Evolutionary conservation across 1,139 yeast genomes (phyloP).

Genomic region (Pneumocystis carinii): DNA sequence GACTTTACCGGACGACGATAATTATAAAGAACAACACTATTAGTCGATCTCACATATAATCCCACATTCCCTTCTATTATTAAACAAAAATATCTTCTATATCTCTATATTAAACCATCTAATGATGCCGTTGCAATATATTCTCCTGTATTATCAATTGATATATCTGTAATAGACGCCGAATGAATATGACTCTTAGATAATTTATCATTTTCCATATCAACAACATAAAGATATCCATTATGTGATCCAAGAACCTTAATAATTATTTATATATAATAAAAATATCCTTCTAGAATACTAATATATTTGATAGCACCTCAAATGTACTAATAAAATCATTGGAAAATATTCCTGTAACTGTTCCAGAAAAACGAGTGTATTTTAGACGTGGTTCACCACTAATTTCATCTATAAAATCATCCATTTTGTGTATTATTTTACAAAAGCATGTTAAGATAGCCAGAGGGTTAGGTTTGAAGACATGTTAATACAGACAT

Average conservation of each 20-base stretch:
- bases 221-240: slow-evolving; percentile 58
- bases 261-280: background rate
- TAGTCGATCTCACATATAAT: slow-evolving; percentile 1
- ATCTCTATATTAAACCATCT: slow-evolving; percentile 7
- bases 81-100: background rate
- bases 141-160: slow-evolving; percentile 27
- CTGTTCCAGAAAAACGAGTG: slow-evolving; percentile 48
- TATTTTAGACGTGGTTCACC: slow-evolving; percentile 69
- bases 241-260: slow-evolving; percentile 34
- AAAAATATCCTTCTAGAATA: slow-evolving; percentile 50
- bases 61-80: slow-evolving; percentile 6
- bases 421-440: background rate
- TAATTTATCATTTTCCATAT: slow-evolving; percentile 34
- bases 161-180: slow-evolving; percentile 62
- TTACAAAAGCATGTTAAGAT: too few species aligned
- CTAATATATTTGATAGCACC: slow-evolving; percentile 43
- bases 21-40: slow-evolving; percentile 31
- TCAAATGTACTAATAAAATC: slow-evolving; percentile 66
- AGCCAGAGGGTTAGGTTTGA: too few species aligned
- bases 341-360: slow-evolving; percentile 47
- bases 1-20: slow-evolving; percentile 82
- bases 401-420: slow-evolving; percentile 31
- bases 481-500: too few species aligned
- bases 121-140: slow-evolving; percentile 11
- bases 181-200: slow-evolving; percentile 67